Evolutionary conservation across 768 basidiomycete species (phyloP).

Genomic region (Boletus rubropictus): DNA sequence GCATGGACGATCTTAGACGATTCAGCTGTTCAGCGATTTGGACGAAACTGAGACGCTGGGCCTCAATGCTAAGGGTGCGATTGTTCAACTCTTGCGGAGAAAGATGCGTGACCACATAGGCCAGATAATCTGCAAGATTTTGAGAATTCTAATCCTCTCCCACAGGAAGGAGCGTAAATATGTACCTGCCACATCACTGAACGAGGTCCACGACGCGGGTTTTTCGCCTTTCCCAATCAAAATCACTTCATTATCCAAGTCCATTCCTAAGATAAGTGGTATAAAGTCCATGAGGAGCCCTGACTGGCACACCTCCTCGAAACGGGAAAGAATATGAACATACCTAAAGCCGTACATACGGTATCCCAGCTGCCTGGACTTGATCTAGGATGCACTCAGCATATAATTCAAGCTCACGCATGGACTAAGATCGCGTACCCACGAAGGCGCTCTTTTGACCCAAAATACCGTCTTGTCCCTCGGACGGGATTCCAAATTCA

Average conservation of each 20-base stretch:
- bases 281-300: conserved; percentile 24
- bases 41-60: conserved; percentile 9
- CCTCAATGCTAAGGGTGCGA: conserved; percentile 16
- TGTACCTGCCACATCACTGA: conserved; percentile 19
- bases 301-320: not conserved
- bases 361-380: conserved; percentile 11
- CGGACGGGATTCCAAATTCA: conserved; percentile 23
- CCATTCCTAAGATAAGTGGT: conserved; percentile 19
- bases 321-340: not conserved
- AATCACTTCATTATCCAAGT: conserved; percentile 9
- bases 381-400: conserved; percentile 3
- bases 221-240: conserved; percentile 20
- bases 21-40: conserved; percentile 6
- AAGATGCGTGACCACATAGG: conserved; percentile 19
- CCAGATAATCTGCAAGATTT: conserved; percentile 12
- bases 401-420: not conserved
- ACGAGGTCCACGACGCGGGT: conserved; percentile 22
- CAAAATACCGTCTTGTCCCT: conserved; percentile 17
- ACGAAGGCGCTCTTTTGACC: conserved; percentile 16
- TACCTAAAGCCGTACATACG: conserved; percentile 21
- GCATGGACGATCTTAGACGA: conserved; percentile 1
- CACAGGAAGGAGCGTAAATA: not conserved
- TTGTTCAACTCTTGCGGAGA: conserved; percentile 7
- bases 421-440: not conserved
- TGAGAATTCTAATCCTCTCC: not conserved